phyloP scores from a whole-genome alignment of 1,139 yeast genomes.

The Zhuliangozyma blackwelliae region DNA sequence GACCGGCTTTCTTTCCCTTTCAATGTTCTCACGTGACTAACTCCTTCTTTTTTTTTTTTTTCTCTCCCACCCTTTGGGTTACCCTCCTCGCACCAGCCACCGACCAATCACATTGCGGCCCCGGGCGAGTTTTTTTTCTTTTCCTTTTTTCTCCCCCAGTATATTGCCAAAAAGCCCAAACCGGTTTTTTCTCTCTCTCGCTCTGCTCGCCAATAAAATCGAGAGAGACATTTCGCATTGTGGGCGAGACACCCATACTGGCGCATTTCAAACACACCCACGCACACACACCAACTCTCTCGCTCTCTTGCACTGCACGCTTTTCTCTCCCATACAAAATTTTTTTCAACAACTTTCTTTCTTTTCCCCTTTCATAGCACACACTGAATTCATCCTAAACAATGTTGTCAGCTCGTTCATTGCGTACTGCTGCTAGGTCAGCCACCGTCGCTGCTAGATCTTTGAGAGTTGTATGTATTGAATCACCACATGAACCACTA shows the following conservation, averaged over 20 bases:
- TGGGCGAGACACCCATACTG: not conserved
- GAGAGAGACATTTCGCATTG: not conserved
- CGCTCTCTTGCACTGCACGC: slow-evolving; percentile 2
- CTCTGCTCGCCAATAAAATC: too few species aligned
- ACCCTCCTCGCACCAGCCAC: not conserved
- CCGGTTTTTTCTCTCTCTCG: not conserved
- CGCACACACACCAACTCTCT: not conserved
- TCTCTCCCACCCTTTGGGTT: too few species aligned
- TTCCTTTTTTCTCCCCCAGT: not conserved
- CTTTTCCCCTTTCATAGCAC: slow-evolving; percentile 3
- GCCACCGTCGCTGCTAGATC: slow-evolving; percentile 62
- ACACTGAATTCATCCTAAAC: slow-evolving; percentile 10
- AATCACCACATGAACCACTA: too few species aligned
- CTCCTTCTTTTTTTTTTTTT: too few species aligned
- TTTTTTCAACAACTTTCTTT: slow-evolving; percentile 4
- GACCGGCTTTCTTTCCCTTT: too few species aligned
- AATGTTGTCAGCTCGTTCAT: slow-evolving; percentile 81
- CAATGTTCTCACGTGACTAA: too few species aligned
- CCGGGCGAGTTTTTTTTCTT: too few species aligned
- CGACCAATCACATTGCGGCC: slow-evolving; percentile 15
- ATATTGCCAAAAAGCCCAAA: not conserved
- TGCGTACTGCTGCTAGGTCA: slow-evolving; percentile 79
- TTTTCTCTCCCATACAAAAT: slow-evolving; percentile 2
- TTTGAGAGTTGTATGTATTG: slow-evolving; percentile 61
- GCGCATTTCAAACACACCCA: too few species aligned